Percentiles rank a stretch among this genome's conserved stretches.
Conservation (phyloP, 805 yeast genomes). For the Suhomyces tanzawaensis region DNA sequence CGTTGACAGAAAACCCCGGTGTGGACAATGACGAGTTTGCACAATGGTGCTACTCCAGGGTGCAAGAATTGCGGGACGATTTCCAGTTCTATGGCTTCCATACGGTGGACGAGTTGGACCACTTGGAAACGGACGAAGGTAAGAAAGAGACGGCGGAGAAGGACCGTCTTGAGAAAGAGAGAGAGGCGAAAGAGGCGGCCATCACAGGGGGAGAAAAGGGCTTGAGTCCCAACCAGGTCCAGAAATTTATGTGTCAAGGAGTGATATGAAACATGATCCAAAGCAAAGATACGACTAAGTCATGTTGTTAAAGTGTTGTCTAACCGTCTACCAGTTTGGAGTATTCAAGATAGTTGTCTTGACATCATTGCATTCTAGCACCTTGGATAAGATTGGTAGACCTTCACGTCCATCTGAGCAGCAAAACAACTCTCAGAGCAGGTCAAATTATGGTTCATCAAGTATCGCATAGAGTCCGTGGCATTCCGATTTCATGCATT, state of each 20-base stretch:
- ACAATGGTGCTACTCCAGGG: slow-evolving; percentile 61
- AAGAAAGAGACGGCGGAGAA: slow-evolving; percentile 25
- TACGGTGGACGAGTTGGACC: slow-evolving; percentile 47
- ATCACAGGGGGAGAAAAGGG: slow-evolving; percentile 27
- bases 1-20: slow-evolving; percentile 14
- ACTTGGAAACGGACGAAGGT: slow-evolving; percentile 32
- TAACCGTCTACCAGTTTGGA: too few species aligned
- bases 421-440: too few species aligned
- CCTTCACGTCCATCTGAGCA: too few species aligned
- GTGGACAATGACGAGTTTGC: slow-evolving; percentile 51
- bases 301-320: too few species aligned
- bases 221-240: slow-evolving; percentile 33
- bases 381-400: too few species aligned
- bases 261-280: slow-evolving; percentile 8
- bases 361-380: too few species aligned
- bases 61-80: slow-evolving; percentile 51
- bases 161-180: slow-evolving; percentile 17
- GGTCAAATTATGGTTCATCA: too few species aligned
- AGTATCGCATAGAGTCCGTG: too few species aligned
- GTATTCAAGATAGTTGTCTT: too few species aligned
- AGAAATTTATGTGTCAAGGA: slow-evolving; percentile 42
- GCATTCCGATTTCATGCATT: too few species aligned
- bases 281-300: too few species aligned
- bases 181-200: slow-evolving; percentile 24
- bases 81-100: slow-evolving; percentile 63